Evolutionary conservation across 805 yeast genomes (phyloP).

Genomic region (Limtongia smithiae): DNA sequence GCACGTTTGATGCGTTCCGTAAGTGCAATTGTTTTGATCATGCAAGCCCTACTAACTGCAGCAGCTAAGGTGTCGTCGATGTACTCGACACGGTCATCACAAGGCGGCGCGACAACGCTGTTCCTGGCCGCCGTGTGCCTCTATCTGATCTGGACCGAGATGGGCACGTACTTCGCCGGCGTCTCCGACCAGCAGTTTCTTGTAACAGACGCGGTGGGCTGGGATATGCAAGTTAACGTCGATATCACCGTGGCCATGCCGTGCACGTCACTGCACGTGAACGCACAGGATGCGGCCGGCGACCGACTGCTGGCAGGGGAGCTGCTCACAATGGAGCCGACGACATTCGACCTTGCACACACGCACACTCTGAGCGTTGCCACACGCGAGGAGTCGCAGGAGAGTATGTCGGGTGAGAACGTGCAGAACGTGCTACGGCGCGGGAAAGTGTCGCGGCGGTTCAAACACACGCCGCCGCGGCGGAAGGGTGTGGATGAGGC

Average conservation of each 20-base stretch:
- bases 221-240: slow-evolving; percentile 63
- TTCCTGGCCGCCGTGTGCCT: slow-evolving; percentile 58
- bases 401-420: slow-evolving; percentile 6
- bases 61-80: slow-evolving; percentile 64
- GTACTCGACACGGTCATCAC: slow-evolving; percentile 65
- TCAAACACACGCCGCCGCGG: slow-evolving; percentile 7
- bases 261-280: slow-evolving; percentile 70
- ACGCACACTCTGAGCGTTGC: slow-evolving; percentile 26
- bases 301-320: slow-evolving; percentile 80
- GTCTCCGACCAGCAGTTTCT: slow-evolving; percentile 69
- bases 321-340: slow-evolving; percentile 64
- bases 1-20: slow-evolving; percentile 33
- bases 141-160: slow-evolving; percentile 74
- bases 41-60: slow-evolving; percentile 32
- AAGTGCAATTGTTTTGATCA: slow-evolving; percentile 4
- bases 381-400: slow-evolving; percentile 13
- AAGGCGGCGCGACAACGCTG: slow-evolving; percentile 75
- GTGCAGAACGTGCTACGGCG: slow-evolving; percentile 21
- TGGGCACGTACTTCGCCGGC: slow-evolving; percentile 84
- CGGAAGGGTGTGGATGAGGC: slow-evolving; percentile 51
- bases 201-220: slow-evolving; percentile 61
- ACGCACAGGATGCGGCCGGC: slow-evolving; percentile 70
- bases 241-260: slow-evolving; percentile 83
- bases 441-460: slow-evolving; percentile 20
- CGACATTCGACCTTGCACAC: slow-evolving; percentile 18